A percentile compares a stretch with the other conserved stretches of the same genome.
These are phyloP conservation scores for Aureobasidium sp. DNA, from an alignment of 2,329 filamentous ascomycete species.

Conservation along the genomic window DNA sequence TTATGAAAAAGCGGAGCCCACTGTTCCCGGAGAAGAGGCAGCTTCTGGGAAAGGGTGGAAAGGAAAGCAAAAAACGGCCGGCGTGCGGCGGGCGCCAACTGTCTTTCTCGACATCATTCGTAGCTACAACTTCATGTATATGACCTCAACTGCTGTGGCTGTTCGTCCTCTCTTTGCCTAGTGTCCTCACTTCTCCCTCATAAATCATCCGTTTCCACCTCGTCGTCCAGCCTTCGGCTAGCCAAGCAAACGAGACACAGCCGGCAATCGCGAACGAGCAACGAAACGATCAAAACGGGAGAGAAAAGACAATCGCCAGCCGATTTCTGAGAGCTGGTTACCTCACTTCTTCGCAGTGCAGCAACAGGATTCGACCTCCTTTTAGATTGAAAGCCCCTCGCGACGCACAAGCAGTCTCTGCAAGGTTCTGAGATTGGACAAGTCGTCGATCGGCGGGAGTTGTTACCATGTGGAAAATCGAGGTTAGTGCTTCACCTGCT, in stretches of 20 bases:
- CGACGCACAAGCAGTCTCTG: conserved; percentile 1
- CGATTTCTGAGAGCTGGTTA: neutral
- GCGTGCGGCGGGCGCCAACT: conserved; percentile 12
- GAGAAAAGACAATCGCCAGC: conserved; percentile 13
- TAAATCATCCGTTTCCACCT: neutral
- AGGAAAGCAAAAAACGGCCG: conserved; percentile 14
- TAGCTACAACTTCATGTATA: conserved; percentile 11
- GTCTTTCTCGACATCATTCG: conserved; percentile 13
- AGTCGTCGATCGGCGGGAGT: conserved; percentile 12
- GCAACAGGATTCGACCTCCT: neutral
- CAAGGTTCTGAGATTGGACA: conserved; percentile 8
- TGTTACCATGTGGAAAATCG: conserved; percentile 15
- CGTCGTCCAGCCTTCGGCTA: conserved; percentile 4
- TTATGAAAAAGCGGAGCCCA: conserved; percentile 13
- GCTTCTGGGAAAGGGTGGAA: neutral
- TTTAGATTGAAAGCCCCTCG: conserved; percentile 5
- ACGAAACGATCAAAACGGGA: conserved; percentile 12
- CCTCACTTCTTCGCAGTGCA: neutral
- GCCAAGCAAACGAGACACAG: conserved; percentile 4
- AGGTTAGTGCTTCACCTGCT: conserved; percentile 5
- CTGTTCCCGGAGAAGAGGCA: conserved; percentile 10
- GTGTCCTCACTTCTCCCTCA: neutral
- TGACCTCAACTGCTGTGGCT: conserved; percentile 15
- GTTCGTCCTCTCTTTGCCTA: neutral
- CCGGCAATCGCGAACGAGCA: conserved; percentile 12